These are phyloP conservation scores for Metarhizium brunneum DNA, from an alignment of 2,329 filamentous ascomycete species.

Conservation along the genomic window DNA sequence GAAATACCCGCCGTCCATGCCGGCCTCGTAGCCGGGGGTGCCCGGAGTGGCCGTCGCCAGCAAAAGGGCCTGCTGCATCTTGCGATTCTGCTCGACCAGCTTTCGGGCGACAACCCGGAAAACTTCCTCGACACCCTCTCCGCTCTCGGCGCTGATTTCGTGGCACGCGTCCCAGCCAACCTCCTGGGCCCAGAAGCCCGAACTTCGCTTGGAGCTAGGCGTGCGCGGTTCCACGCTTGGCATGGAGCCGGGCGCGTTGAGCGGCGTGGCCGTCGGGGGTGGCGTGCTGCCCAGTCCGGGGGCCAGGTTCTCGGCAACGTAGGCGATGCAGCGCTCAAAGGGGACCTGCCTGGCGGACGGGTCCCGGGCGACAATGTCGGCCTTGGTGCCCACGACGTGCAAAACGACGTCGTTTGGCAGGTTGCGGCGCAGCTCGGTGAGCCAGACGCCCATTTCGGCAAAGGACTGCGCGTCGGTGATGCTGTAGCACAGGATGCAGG, in stretches of 20 bases:
- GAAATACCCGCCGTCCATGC: slow-evolving; percentile 40
- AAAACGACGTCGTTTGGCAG: slow-evolving; percentile 71
- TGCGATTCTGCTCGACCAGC: slow-evolving; percentile 54
- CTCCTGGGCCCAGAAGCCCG: slow-evolving; percentile 83
- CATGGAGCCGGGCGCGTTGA: slow-evolving; percentile 16
- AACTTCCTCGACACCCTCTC: slow-evolving; percentile 93
- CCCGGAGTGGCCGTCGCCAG: slow-evolving; percentile 45
- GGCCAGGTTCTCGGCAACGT: slow-evolving; percentile 84
- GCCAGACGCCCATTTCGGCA: slow-evolving; percentile 85
- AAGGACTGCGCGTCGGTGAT: slow-evolving; percentile 83
- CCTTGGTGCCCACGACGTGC: slow-evolving; percentile 92
- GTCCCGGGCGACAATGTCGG: slow-evolving; percentile 81
- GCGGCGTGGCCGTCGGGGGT: slow-evolving; percentile 49
- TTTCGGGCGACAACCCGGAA: slow-evolving; percentile 63
- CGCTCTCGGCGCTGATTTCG: slow-evolving; percentile 88
- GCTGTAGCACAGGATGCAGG: slow-evolving; percentile 88
- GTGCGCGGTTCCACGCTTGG: slow-evolving; percentile 41
- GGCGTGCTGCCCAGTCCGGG: slow-evolving; percentile 60
- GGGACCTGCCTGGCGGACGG: slow-evolving; percentile 73
- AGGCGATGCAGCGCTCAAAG: slow-evolving; percentile 92
- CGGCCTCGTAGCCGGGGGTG: slow-evolving; percentile 35
- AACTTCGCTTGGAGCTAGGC: slow-evolving; percentile 56
- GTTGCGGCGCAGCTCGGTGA: slow-evolving; percentile 74
- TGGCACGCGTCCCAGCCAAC: slow-evolving; percentile 96
- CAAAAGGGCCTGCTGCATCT: slow-evolving; percentile 49